phyloP scores from a whole-genome alignment of 2,329 filamentous ascomycete species.

The Dichotomopilus funicola region DNA sequence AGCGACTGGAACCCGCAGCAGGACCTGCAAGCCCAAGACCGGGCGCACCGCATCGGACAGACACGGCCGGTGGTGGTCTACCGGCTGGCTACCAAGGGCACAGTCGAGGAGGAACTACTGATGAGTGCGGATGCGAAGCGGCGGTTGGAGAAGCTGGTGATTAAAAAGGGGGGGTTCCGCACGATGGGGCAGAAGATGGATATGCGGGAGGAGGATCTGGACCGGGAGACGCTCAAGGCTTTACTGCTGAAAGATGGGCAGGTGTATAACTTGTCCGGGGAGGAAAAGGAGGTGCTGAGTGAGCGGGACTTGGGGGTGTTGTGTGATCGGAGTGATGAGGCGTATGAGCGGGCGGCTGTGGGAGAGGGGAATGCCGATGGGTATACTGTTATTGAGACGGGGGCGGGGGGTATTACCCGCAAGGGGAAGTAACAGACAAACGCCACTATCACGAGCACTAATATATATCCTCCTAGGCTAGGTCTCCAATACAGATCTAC shows the following conservation, averaged over 20 bases:
- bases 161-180: constrained; percentile 83
- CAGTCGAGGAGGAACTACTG: constrained; percentile 82
- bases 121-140: constrained; percentile 88
- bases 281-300: constrained; percentile 58
- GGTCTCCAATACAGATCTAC: no score
- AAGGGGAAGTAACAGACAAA: background rate
- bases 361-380: constrained; percentile 65
- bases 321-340: constrained; percentile 57
- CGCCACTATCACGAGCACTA: background rate
- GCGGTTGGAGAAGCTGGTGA: constrained; percentile 86
- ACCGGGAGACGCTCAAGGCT: constrained; percentile 54
- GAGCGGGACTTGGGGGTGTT: constrained; percentile 71
- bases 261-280: constrained; percentile 52
- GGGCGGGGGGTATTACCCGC: constrained; percentile 41
- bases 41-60: constrained; percentile 90
- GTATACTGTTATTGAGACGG: constrained; percentile 78
- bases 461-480: background rate
- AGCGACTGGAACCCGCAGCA: constrained; percentile 92
- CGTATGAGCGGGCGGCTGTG: constrained; percentile 66
- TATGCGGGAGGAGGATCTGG: constrained; percentile 46
- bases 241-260: constrained; percentile 67
- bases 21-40: constrained; percentile 92
- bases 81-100: constrained; percentile 85
- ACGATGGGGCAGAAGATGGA: constrained; percentile 59
- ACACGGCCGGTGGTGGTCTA: constrained; percentile 89